phyloP scores from a whole-genome alignment of 2,329 filamentous ascomycete genomes.

The Sporothrix mexicana region DNA sequence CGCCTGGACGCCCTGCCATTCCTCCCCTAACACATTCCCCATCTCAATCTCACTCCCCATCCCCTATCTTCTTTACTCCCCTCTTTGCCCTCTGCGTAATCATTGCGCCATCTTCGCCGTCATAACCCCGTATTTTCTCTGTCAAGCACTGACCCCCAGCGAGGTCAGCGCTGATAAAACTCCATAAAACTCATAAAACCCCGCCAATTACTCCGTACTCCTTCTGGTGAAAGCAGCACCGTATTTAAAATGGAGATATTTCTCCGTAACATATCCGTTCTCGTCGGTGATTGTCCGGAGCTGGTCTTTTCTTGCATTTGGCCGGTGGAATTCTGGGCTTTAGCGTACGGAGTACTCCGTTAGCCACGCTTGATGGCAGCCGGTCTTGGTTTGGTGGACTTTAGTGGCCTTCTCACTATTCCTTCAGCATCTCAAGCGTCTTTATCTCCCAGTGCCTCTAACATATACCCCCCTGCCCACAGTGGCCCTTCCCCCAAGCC shows the following conservation, averaged over 20 bases:
- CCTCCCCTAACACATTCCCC: too few species aligned
- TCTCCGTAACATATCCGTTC: not conserved
- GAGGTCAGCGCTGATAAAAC: not conserved
- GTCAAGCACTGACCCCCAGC: not conserved
- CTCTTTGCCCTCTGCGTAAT: not conserved
- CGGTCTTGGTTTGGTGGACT: not conserved
- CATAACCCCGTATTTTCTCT: slow-evolving; percentile 12
- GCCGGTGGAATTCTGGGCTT: not conserved
- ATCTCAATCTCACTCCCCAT: not conserved
- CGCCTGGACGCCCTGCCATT: not conserved
- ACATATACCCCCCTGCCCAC: not conserved
- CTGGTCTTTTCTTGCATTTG: not conserved
- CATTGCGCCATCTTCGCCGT: not conserved
- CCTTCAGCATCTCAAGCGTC: not conserved
- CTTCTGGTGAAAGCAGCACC: not conserved
- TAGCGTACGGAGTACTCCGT: slow-evolving; percentile 26
- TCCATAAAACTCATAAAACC: not conserved
- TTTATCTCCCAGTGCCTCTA: not conserved
- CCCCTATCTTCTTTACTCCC: not conserved
- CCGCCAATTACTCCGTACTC: slow-evolving; percentile 23
- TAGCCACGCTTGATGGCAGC: not conserved
- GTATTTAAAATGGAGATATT: slow-evolving; percentile 12
- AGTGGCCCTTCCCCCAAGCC: slow-evolving; percentile 10
- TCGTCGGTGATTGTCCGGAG: slow-evolving; percentile 4
- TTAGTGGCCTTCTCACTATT: not conserved